Base-by-base conservation (phyloP, 768 basidiomycete genomes). In the Boletus rubescentipes region DNA sequence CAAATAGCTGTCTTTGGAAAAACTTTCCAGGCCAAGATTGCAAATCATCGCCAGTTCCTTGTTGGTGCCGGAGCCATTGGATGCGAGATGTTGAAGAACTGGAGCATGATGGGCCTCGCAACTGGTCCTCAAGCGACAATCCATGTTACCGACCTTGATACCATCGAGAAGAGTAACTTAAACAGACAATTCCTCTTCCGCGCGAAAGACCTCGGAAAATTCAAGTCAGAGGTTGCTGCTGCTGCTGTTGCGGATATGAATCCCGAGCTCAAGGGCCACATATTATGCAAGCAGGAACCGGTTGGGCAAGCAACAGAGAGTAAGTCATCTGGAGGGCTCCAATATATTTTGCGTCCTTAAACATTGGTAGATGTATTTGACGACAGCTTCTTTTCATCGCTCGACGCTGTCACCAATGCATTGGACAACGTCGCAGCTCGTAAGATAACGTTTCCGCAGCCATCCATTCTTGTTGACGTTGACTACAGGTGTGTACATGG, bases 41-140 rank as follows among this genome's bases (percentile, higher is more conserved):
- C 84, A 38, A 88, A 89, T 67, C 85, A 93, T 67, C 83, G 90
- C 26, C 91, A 98, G 65, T 99, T 99, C 82, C 81, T 99, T 41
- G 97, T 99, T 51, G 97, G 97, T 9, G 86, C 96, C n/a, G 97
- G 97, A 41, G 97, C 97, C 34, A 98, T 99, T 68, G 97, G 97
- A 18, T 99, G 97, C 67, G 97, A 99, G 75, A 98, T 98, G 97
- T 75, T 99, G 64, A 99, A 99, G 79, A 99, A 98, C 73, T 99
- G 97, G 97, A 90, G 91, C 60, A 91, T 98, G 93, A 96, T 98
- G 81, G 97, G 97, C 56, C 76, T 99, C 42, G 95, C 83, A 8
- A 82, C 87, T 30, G 91, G 91, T 11, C 77, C 82, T 15, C 78
- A 85, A 38, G 97, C 91, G 10, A 73, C 79, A 47, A 91, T 99